phyloP scores from a whole-genome alignment of 805 yeast genomes.

The Yamadazyma akitaensis region DNA sequence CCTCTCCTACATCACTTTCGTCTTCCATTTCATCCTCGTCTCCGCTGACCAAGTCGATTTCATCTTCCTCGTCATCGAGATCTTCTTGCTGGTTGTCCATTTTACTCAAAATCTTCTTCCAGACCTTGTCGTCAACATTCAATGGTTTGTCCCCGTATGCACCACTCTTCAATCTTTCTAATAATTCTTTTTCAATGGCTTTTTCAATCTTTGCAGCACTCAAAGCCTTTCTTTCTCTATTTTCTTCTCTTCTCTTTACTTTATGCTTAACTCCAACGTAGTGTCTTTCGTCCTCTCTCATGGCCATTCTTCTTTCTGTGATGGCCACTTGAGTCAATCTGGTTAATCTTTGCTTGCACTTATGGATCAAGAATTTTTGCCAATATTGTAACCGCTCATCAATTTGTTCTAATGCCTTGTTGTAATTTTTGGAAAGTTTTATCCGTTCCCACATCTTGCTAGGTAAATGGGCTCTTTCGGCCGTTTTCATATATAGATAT shows the following conservation, averaged over 20 bases:
- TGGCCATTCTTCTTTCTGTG: slow-evolving; percentile 88
- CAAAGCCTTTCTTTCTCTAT: slow-evolving; percentile 93
- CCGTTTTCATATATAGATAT: slow-evolving; percentile 91
- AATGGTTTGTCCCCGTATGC: slow-evolving; percentile 98
- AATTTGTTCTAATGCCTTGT: slow-evolving; percentile 82
- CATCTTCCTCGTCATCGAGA: slow-evolving; percentile 55
- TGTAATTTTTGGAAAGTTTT: slow-evolving; percentile 82
- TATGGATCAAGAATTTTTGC: slow-evolving; percentile 87
- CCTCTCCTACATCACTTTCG: slow-evolving; percentile 64
- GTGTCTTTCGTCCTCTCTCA: slow-evolving; percentile 88
- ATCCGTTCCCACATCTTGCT: slow-evolving; percentile 93
- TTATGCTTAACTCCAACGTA: slow-evolving; percentile 91
- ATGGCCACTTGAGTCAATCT: slow-evolving; percentile 93
- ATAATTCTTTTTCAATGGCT: slow-evolving; percentile 91
- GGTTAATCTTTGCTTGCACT: slow-evolving; percentile 94
- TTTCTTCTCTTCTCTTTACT: slow-evolving; percentile 90
- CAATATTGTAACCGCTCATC: slow-evolving; percentile 87
- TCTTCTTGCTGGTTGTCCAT: slow-evolving; percentile 64
- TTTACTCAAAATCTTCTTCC: slow-evolving; percentile 88
- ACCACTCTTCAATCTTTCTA: slow-evolving; percentile 93
- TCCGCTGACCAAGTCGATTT: slow-evolving; percentile 45
- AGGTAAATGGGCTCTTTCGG: slow-evolving; percentile 96
- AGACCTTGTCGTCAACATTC: slow-evolving; percentile 91
- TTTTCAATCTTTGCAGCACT: slow-evolving; percentile 96
- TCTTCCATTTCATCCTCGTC: slow-evolving; percentile 27